Conservation (phyloP, 176 grass and related monocot species). For the Carex myosuroides region DNA sequence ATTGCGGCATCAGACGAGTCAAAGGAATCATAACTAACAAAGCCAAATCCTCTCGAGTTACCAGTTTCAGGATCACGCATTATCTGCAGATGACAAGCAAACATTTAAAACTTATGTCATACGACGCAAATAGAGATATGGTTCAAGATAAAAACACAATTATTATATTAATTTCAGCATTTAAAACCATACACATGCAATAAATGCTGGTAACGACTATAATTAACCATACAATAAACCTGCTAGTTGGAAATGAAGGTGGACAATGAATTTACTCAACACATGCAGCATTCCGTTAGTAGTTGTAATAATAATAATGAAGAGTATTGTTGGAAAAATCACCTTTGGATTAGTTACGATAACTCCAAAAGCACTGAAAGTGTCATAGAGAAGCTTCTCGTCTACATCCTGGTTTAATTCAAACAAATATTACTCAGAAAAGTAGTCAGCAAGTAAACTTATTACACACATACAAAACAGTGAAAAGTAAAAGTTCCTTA, state of each 20-base stretch:
- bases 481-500: neutral
- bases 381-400: slow-evolving; percentile 98
- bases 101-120: neutral
- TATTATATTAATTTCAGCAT: slow-evolving; percentile 4
- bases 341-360: slow-evolving; percentile 99
- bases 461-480: neutral
- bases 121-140: slow-evolving; percentile 1
- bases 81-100: slow-evolving; percentile 39
- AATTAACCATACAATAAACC: neutral
- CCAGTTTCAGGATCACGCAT: slow-evolving; percentile 97
- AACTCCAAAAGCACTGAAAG: slow-evolving; percentile 98
- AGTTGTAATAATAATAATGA: neutral
- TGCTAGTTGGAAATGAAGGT: slow-evolving; percentile 12
- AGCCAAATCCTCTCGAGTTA: slow-evolving; percentile 62
- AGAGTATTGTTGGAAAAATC: slow-evolving; percentile 9
- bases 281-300: neutral
- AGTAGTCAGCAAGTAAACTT: slow-evolving; percentile 1
- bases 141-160: neutral
- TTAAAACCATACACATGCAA: neutral
- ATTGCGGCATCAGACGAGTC: too few species aligned
- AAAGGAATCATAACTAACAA: slow-evolving; percentile 67
- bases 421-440: slow-evolving; percentile 26
- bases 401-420: slow-evolving; percentile 71
- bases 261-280: neutral
- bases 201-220: neutral